Base-by-base conservation (phyloP, 352 stramenopile species). In the Phytophthora kernoviae region DNA sequence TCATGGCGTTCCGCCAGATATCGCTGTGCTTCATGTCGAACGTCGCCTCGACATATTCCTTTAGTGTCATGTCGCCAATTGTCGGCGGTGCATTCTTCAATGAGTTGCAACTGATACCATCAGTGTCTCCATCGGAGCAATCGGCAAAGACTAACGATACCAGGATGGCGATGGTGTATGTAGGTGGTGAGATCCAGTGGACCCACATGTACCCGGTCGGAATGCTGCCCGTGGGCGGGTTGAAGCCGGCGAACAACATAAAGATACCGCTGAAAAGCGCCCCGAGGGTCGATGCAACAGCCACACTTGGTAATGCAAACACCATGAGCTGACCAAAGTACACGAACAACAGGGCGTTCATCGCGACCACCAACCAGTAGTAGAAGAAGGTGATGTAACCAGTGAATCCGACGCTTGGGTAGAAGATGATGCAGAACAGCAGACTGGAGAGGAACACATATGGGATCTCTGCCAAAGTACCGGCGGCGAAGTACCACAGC, bases 401-500 rank as follows among this genome's bases (percentile, higher is more conserved):
- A 0, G 63, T 64, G 54, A 89, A 84, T 54, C 75, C 77, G 6
- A 85, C 75, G 14, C 77, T 77, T 15, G 79, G 77, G 68, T 75
- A 89, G 17, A 81, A 63, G 36, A 90, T 85, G 46, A 58, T 53
- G n/a, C 56, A 73, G 60, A 83, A 86, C 18, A 88, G 20, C 14
- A 87, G 49, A 34, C 49, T 60, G 12, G 70, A 76, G 20, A 70
- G 44, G 54, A 90, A 73, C 14, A 87, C 67, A 54, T 85, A 63
- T 40, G 60, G 58, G 43, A 67, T 67, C 46, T 67, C 53, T 17
- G 54, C 59, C 10, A 62, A 20, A 4, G 82, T 91, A 32, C 81
- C 84, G 15, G 84, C 75, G 1, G 93, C 24, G 37, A 75, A 76
- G 54, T 97, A 91, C 47, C 84, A 79, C 7, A 71, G 51, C 18